Conservation (phyloP, 1,284 basidiomycete species). For the Thecaphora thlaspeos region DNA sequence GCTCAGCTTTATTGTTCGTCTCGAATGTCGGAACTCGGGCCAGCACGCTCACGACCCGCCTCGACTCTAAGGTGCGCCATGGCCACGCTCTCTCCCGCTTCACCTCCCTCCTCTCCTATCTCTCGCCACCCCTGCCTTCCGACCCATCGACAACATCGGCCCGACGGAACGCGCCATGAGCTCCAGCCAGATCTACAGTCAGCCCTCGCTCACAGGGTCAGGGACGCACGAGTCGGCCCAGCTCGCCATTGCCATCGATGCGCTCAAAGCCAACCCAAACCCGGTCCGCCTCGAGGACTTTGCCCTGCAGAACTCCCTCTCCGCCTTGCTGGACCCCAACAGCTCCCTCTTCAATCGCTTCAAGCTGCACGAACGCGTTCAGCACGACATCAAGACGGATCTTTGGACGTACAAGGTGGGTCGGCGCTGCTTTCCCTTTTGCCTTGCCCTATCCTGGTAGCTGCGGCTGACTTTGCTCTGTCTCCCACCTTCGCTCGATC, state of each 20-base stretch:
- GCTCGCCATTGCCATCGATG: conserved; percentile 76
- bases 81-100: neutral
- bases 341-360: conserved; percentile 73
- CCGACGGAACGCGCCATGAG: conserved; percentile 8
- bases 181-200: conserved; percentile 67
- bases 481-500: neutral
- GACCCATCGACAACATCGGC: neutral
- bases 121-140: neutral
- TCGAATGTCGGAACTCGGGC: too few relatives aligned
- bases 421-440: too few relatives aligned
- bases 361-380: conserved; percentile 73
- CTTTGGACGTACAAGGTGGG: conserved; percentile 76
- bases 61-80: too few relatives aligned
- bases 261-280: conserved; percentile 70
- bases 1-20: too few relatives aligned
- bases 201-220: conserved; percentile 77
- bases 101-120: neutral
- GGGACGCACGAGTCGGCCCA: conserved; percentile 81
- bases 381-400: conserved; percentile 76
- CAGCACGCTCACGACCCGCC: too few relatives aligned
- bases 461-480: conserved; percentile 35
- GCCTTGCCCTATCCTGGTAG: too few relatives aligned
- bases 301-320: conserved; percentile 73
- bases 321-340: conserved; percentile 68
- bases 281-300: conserved; percentile 82